Conservation (phyloP, 164 flowering plant genomes). For the Dillenia turbinata region DNA sequence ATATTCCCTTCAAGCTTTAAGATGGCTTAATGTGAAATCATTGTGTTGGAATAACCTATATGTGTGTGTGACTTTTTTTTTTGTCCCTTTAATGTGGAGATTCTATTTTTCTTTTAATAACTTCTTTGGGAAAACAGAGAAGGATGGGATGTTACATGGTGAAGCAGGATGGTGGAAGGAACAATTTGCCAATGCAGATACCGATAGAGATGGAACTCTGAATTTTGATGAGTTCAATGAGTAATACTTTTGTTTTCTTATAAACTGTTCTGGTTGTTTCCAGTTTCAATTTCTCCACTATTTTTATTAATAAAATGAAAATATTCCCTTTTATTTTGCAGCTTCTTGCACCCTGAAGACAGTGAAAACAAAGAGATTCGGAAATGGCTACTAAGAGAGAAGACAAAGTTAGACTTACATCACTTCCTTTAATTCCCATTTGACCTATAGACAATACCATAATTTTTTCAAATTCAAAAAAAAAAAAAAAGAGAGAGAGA, state of each 20-base stretch:
- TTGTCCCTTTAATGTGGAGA: too few species aligned
- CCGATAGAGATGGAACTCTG: conserved; percentile 39
- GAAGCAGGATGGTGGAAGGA: conserved; percentile 66
- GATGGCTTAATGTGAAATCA: too few species aligned
- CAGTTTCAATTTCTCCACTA: too few species aligned
- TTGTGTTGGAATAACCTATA: too few species aligned
- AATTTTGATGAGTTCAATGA: conserved; percentile 44
- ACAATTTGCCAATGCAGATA: conserved; percentile 52
- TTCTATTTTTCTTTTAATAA: neutral
- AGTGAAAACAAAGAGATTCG: conserved; percentile 38
- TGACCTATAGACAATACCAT: neutral
- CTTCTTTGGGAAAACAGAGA: conserved; percentile 21
- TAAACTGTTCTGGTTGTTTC: neutral
- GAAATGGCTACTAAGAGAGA: conserved; percentile 43
- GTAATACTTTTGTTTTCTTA: conserved; percentile 21
- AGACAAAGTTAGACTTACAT: conserved; percentile 26
- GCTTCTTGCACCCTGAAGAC: conserved; percentile 72
- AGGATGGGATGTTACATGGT: conserved; percentile 33
- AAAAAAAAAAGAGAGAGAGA: too few species aligned
- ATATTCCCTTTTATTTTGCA: conserved; percentile 14
- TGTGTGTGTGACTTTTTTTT: too few species aligned
- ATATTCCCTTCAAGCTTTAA: too few species aligned
- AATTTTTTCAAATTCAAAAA: too few species aligned
- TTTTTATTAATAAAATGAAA: too few species aligned
- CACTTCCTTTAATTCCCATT: neutral